Evolutionary conservation across 148 eudicot genomes (phyloP).

Genomic region (Pouteria glomerata): DNA sequence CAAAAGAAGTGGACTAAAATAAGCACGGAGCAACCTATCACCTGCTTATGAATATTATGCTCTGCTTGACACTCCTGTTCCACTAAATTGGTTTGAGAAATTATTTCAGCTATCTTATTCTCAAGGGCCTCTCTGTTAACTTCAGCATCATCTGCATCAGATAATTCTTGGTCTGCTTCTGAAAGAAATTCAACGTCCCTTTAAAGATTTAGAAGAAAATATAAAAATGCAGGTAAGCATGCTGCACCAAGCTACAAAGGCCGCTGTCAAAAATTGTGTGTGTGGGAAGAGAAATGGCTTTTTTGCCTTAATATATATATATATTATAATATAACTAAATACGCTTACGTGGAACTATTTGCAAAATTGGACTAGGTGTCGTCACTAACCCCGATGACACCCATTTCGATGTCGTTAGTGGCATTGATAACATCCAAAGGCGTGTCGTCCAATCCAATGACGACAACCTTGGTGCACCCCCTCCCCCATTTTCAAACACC

Average conservation of each 20-base stretch:
- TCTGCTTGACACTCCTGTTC: conserved; percentile 52
- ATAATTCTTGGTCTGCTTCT: conserved; percentile 17
- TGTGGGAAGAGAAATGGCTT: too few species aligned
- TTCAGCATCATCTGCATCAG: conserved; percentile 30
- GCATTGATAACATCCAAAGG: too few species aligned
- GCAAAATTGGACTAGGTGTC: too few species aligned
- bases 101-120: conserved; percentile 34
- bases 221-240: not conserved
- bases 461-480: too few species aligned
- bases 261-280: not conserved
- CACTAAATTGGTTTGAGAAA: conserved; percentile 37
- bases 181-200: not conserved
- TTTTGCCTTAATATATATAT: too few species aligned
- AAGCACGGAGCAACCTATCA: conserved; percentile 2
- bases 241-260: not conserved
- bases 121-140: conserved; percentile 26
- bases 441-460: too few species aligned
- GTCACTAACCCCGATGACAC: too few species aligned
- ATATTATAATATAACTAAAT: too few species aligned
- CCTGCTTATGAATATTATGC: conserved; percentile 37
- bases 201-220: not conserved
- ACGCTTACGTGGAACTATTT: too few species aligned
- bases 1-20: not conserved
- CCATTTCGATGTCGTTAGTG: too few species aligned
- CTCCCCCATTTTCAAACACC: too few species aligned